Evolutionary conservation across 805 yeast species (phyloP).

Genomic region (Monosporozyma aquatica): DNA sequence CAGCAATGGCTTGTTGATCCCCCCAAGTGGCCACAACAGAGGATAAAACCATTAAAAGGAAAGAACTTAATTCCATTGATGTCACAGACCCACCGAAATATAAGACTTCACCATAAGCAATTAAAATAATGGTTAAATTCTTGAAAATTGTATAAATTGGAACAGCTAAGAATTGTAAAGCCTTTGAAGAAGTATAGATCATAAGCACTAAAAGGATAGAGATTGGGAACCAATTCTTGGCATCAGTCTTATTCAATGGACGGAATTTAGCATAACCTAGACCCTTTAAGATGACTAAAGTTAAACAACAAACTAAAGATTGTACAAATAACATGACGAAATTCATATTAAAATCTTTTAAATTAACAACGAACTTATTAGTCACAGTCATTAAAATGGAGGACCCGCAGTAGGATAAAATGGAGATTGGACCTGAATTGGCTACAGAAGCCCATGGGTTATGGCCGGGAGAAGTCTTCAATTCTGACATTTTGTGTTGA

Average conservation of each 20-base stretch:
- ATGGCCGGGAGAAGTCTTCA: constrained; percentile 13
- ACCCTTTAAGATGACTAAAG: constrained; percentile 63
- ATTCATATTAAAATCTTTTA: constrained; percentile 70
- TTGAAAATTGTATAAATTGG: constrained; percentile 98
- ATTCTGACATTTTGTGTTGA: constrained; percentile 24
- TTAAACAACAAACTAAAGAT: constrained; percentile 69
- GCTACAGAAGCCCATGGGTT: constrained; percentile 23
- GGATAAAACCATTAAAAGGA: constrained; percentile 85
- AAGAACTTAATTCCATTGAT: constrained; percentile 81
- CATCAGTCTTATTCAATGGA: constrained; percentile 75
- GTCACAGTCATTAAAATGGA: constrained; percentile 97
- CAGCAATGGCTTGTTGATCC: constrained; percentile 38
- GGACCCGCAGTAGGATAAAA: constrained; percentile 78
- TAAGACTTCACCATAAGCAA: constrained; percentile 95
- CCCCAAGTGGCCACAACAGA: constrained; percentile 95
- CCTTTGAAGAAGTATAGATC: constrained; percentile 96
- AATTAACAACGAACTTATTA: constrained; percentile 81
- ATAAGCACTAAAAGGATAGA: constrained; percentile 79
- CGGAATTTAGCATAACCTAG: constrained; percentile 78
- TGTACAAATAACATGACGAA: constrained; percentile 85
- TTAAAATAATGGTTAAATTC: constrained; percentile 90
- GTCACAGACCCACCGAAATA: constrained; percentile 95
- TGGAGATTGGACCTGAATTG: constrained; percentile 52
- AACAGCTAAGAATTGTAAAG: constrained; percentile 79
- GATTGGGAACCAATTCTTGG: constrained; percentile 93